Conservation (phyloP, 768 basidiomycete species). For the Melanogaster broomeanus region DNA sequence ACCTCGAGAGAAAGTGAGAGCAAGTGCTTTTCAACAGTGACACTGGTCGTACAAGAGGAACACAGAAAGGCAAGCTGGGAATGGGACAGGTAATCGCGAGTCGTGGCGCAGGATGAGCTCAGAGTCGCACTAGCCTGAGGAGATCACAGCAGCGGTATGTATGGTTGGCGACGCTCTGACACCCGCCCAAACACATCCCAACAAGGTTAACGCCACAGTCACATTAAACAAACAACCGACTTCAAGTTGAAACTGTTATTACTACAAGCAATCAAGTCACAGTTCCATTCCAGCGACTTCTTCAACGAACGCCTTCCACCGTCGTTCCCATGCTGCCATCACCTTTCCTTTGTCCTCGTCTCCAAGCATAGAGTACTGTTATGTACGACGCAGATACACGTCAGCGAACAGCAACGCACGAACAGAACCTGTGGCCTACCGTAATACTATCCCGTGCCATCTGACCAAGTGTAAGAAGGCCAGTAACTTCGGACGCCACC, state of each 20-base stretch:
- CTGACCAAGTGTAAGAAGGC: conserved; percentile 57
- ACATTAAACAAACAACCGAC: neutral
- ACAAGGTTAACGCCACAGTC: conserved; percentile 4
- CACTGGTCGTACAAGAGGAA: neutral
- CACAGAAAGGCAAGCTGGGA: conserved; percentile 6
- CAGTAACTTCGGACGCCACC: conserved; percentile 63
- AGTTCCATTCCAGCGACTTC: conserved; percentile 25
- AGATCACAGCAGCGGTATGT: neutral
- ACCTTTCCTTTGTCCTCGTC: conserved; percentile 45
- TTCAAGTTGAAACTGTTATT: neutral
- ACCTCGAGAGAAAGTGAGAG: conserved; percentile 27
- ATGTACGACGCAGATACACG: neutral
- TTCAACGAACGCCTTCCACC: conserved; percentile 49
- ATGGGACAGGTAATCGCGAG: too few species aligned
- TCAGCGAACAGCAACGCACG: neutral
- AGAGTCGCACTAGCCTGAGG: too few species aligned
- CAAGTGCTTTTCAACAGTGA: neutral
- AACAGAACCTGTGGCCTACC: conserved; percentile 33
- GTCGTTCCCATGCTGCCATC: conserved; percentile 43
- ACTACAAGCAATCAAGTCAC: conserved; percentile 17
- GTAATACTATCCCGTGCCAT: conserved; percentile 64
- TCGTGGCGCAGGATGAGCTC: neutral
- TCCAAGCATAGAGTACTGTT: conserved; percentile 53
- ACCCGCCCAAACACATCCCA: conserved; percentile 1
- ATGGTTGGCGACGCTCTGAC: neutral